Evolutionary conservation across 768 basidiomycete genomes (phyloP).

Genomic region (Leccinellum luteum): DNA sequence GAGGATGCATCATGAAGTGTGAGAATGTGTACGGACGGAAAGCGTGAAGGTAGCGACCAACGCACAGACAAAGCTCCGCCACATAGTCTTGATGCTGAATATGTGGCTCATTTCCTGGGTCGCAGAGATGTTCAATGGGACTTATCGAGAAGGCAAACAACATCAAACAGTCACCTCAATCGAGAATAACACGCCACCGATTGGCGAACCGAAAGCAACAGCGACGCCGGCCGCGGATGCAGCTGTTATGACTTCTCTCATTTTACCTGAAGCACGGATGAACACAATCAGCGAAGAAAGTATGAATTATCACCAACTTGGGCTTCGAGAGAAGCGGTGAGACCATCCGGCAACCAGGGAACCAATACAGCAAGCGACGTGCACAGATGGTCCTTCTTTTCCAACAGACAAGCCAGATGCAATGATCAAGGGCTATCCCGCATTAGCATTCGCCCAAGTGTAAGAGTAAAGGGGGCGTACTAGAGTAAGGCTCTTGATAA

Average conservation of each 20-base stretch:
- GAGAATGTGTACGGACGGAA: constrained; percentile 58
- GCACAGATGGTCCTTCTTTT: constrained; percentile 98
- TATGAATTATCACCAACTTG: constrained; percentile 53
- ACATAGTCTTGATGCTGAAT: constrained; percentile 98
- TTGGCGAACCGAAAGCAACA: constrained; percentile 97
- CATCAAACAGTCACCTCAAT: constrained; percentile 68
- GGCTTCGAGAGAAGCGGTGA: constrained; percentile 76
- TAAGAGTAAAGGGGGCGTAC: constrained; percentile 46
- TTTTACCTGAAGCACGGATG: constrained; percentile 51
- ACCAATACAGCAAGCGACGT: constrained; percentile 94
- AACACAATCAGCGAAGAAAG: constrained; percentile 12
- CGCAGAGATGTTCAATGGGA: not conserved
- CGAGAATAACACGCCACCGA: constrained; percentile 96
- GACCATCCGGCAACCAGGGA: constrained; percentile 86
- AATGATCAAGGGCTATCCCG: constrained; percentile 84
- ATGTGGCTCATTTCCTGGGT: constrained; percentile 95
- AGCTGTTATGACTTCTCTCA: constrained; percentile 90
- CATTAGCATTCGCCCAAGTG: constrained; percentile 12
- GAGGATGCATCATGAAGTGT: constrained; percentile 21
- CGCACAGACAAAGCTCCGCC: constrained; percentile 97
- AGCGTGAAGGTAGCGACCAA: constrained; percentile 95
- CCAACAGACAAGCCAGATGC: constrained; percentile 96
- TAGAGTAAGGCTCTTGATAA: constrained; percentile 91
- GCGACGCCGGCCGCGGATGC: constrained; percentile 98
- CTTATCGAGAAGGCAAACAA: not conserved